Evolutionary conservation across 768 basidiomycete species (phyloP), one percentile per base, ranked within the genome.

Genomic region (Boletus bicolor): DNA sequence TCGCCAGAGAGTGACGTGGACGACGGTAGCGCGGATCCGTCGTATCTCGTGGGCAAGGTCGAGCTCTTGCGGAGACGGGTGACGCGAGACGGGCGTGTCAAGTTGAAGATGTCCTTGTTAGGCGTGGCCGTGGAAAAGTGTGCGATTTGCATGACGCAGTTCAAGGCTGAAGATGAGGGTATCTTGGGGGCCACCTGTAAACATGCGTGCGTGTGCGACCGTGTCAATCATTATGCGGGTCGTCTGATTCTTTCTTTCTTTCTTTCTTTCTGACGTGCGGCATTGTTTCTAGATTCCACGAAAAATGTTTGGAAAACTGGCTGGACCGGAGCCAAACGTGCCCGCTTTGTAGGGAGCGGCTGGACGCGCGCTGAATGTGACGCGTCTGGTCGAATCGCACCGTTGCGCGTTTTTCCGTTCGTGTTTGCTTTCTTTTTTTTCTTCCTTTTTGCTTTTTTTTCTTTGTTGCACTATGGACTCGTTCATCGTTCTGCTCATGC

Each of bases 61-160:
- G 81, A 82, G 58, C 74, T 89, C 14, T 73, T 79, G 68, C 80
- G 85, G 21, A 76, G 81, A 50, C 79, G 89, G 24, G 76, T 77
- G 46, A 82, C 81, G 46, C 75, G 75, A 59, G 81, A 87, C 62
- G 88, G 89, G 6, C 84, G 84, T 42, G 76, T 84, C 51, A 91
- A 90, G 73, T 63, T 89, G 44, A 91, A 89, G 73, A 69, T 90
- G 47, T 75, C 77, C 8, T 67, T 91, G 48, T 72, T 88, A 19
- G 89, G 85, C 38, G 74, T 79, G 14, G 64, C 75, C 1, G 87
- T 91, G 35, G 82, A 86, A 58, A 82, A 82, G 64, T 92, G 90
- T 69, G 80, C 84, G 39, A 84, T 90, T 48, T 91, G 90, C 66
- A 72, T 89, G 67, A 79, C 77, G 45, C 85, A 85, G 71, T 91